phyloP scores from a whole-genome alignment of 2,329 filamentous ascomycete genomes.

The Ceratocystis papillata region DNA sequence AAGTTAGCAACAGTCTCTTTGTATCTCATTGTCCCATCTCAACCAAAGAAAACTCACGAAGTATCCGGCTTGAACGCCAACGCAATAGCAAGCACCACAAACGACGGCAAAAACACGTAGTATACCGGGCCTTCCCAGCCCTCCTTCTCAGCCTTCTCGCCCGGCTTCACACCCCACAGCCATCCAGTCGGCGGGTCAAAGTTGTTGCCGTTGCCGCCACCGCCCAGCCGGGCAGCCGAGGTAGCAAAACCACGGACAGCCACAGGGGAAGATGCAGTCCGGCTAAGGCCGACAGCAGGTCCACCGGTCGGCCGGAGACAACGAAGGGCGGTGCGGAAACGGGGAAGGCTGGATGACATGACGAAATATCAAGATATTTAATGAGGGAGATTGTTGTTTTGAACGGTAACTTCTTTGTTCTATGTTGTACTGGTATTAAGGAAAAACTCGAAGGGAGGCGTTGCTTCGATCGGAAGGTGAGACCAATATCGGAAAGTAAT shows the following conservation, averaged over 20 bases:
- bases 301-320: background rate
- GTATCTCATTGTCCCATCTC: background rate
- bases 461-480: no score
- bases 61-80: conserved; percentile 98
- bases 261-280: conserved; percentile 5
- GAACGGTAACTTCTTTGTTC: background rate
- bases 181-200: conserved; percentile 87
- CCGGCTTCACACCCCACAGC: conserved; percentile 88
- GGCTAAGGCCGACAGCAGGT: background rate
- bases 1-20: background rate
- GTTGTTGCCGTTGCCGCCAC: conserved; percentile 51
- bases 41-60: conserved; percentile 56
- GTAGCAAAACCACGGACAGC: conserved; percentile 3
- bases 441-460: no score
- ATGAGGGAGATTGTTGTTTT: background rate
- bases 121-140: conserved; percentile 87
- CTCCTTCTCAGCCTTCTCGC: conserved; percentile 90
- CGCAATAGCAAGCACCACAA: conserved; percentile 62
- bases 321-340: background rate
- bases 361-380: background rate
- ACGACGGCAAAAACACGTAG: conserved; percentile 71
- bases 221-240: conserved; percentile 32
- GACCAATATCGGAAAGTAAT: no score
- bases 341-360: conserved; percentile 17
- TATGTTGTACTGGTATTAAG: no score